Evolutionary conservation across 2,329 filamentous ascomycete species (phyloP), one percentile per base, ranked within the genome.

Genomic region (Colletotrichum sp.): DNA sequence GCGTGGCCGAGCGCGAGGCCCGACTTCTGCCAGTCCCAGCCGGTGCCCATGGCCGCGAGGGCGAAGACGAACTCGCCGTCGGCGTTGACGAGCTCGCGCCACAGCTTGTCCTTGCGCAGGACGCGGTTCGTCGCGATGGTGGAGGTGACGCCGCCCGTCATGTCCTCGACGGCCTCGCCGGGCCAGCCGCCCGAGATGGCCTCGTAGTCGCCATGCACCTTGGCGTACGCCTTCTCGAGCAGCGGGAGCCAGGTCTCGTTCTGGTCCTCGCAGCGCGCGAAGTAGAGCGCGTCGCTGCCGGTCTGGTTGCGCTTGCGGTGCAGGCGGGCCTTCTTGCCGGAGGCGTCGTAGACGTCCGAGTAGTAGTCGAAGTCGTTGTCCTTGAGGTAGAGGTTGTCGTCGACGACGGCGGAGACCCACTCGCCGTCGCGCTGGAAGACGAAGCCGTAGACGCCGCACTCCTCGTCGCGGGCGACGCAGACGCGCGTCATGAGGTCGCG

Each of bases 211-310:
- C 93, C 93, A 77, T 95, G 93, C 1, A 92, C 91, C 81, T 95
- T 95, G n/a, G 94, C 93, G 80, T 93, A 95, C 8, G 93, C 93
- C 81, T 95, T 95, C 79, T 95, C 93, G 3, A 95, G 88, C 63
- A 95, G 84, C 0, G 93, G 93, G 26, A 95, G 86, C 93, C 93
- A 95, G 0, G 93, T 95, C 82, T 95, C 93, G 80, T 95, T 94
- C 2, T 89, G 87, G 75, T 94, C 91, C 26, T 89, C 89, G 82
- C 93, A 95, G 78, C 92, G 91, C 6, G 93, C 92, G 83, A 95
- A 95, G 81, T 93, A 93, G 4, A 95, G 84, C 1, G 93, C 92
- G 70, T 92, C 88, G 0, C 92, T 94, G 6, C 93, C 93, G 0
- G 90, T 93, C 82, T 95, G 93, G 82, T 92, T 90, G 10, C 88